Evolutionary conservation across 768 basidiomycete genomes (phyloP).

Genomic region (Boletus rubescentipes): DNA sequence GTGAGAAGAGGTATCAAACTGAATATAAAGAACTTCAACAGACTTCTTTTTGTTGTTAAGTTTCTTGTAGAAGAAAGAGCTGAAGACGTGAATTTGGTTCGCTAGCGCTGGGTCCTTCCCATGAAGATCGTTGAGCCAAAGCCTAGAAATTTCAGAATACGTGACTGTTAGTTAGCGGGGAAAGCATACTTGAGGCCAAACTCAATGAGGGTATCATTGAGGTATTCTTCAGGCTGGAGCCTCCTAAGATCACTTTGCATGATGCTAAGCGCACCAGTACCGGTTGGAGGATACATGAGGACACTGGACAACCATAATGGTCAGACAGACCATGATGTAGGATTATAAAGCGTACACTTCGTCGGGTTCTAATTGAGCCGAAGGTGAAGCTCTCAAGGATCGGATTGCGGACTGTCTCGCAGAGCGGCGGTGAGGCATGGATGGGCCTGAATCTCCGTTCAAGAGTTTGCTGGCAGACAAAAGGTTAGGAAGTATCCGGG

Average conservation of each 20-base stretch:
- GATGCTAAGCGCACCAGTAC: conserved; percentile 76
- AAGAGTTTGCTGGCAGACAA: conserved; percentile 9
- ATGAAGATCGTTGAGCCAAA: conserved; percentile 65
- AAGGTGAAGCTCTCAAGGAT: conserved; percentile 7
- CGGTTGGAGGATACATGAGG: conserved; percentile 68
- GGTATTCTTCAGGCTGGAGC: conserved; percentile 74
- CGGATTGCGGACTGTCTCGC: conserved; percentile 34
- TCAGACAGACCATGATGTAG: conserved; percentile 1
- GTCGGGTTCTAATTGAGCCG: conserved; percentile 46
- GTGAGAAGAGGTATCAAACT: conserved; percentile 11
- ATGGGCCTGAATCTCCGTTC: conserved; percentile 7
- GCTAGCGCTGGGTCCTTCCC: conserved; percentile 57
- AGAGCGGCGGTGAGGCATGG: conserved; percentile 33
- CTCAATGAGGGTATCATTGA: conserved; percentile 97
- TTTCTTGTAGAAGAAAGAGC: conserved; percentile 98
- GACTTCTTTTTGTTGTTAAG: conserved; percentile 63
- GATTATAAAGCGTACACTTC: conserved; percentile 52
- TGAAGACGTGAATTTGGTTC: conserved; percentile 85
- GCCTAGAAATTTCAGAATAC: conserved; percentile 40
- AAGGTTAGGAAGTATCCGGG: neutral
- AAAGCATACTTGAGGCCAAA: conserved; percentile 84
- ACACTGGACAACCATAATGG: conserved; percentile 46
- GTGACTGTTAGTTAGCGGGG: neutral
- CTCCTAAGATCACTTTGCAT: conserved; percentile 76
- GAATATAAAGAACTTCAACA: conserved; percentile 14